Base-by-base conservation (phyloP, 352 stramenopile species). In the Phytophthora gonapodyides region DNA sequence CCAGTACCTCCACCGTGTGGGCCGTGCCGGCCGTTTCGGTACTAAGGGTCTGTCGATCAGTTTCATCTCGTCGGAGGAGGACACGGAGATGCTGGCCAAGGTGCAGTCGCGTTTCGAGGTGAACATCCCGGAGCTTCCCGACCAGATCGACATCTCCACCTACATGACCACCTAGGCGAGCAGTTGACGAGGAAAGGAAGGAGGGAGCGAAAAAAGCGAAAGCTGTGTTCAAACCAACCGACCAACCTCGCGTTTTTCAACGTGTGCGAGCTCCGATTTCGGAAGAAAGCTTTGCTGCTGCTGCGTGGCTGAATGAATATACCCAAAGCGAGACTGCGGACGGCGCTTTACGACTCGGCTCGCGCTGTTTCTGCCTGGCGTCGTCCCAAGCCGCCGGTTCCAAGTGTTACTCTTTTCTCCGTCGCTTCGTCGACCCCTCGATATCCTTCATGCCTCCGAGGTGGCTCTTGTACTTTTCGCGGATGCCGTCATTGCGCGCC, bases 41-140 rank as follows among this genome's bases (percentile, higher is more conserved):
- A 99, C 97, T 50, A 99, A 99, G 87, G 98, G 98, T 79, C 89
- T 99, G 64, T 98, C 97, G 50, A 99, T 99, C 85, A 99, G 92
- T 59, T 99, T 99, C 83, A 98, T 99, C 68, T 98, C 97, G 41
- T 99, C 93, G 48, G 89, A 98, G 53, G 84, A 97, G 54, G 97
- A 99, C 78, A 97, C 97, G 67, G 95, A 99, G 65, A 98, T 99
- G 82, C 89, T 99, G 16, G 89, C 96, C 33, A 96, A 99, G 77
- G 97, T 99, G 55, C 98, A 99, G 82, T 97, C 87, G 44, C 95
- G 98, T 72, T 99, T 99, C 76, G 98, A 99, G 78, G 94, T 98
- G n/a, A 98, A 99, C 80, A 99, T 99, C 76, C 95, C 97, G 37
- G 94, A 99, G 78, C 88, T 99, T 36, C 98, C 98, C 16, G 98